Base-by-base conservation (phyloP, 1,139 yeast species). In the Geotrichum restrictum region DNA sequence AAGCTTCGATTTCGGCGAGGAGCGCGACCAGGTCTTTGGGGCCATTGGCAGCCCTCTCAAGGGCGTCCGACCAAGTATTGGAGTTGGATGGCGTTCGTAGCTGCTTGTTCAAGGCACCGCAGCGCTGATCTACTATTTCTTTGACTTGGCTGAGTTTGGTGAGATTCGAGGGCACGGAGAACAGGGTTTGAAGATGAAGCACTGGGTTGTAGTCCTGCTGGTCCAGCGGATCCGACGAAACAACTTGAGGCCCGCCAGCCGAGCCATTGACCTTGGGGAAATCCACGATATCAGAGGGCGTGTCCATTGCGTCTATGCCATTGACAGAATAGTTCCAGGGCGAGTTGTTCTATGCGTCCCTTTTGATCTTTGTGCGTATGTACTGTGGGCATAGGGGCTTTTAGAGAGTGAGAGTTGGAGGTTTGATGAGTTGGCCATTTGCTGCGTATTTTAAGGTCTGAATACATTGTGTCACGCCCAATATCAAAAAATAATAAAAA, bases 41-140 rank as follows among this genome's bases (percentile, higher is more conserved):
- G 16, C 36, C 49, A 13, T 49, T 45, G 22, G 38, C 27, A 2
- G 36, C 49, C n/a, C 49, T 34, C 22, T 27, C 43, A 13, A 42
- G n/a, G n/a, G 41, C 14, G 14, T 43, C 48, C 13, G 38, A 39
- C 2, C 29, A 7, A 24, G 19, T 27, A 7, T 24, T 13, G 3
- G 44, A 41, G 7, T 34, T 24, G 6, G 47, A 8, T 7, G 45
- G 27, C 1, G 45, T 14, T 4, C 14, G 22, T 3, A 52, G 37
- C 16, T 44, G 37, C 16, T 13, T 6, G 19, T 21, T 39, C 29
- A 85, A 62, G 40, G 72, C 72, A 3, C 66, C 53, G 57, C 81
- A 81, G 67, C 82, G 82, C 1, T 64, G 55, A 50, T 74, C 70
- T 2, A 66, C 61, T 38, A 60, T 59, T 37, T 55, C 60, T 27